Evolutionary conservation across 257 asterid genomes (phyloP).

Genomic region (Solanum tacnaense): DNA sequence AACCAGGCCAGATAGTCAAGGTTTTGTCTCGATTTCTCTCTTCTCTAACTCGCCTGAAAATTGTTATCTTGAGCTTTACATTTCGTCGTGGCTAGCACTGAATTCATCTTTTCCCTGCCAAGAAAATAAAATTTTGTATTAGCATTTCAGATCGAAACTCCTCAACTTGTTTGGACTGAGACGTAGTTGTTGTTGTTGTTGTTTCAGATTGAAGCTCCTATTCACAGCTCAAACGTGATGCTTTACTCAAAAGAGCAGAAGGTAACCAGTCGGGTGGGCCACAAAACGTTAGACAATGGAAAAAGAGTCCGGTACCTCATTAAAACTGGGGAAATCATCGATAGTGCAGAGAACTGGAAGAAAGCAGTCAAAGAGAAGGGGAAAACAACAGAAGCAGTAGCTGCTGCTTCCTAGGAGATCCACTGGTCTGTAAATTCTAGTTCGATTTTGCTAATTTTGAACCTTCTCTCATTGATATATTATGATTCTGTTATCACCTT

Average conservation of each 20-base stretch:
- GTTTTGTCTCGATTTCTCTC: slow-evolving; percentile 17
- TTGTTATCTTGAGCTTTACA: background rate
- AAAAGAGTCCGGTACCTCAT: slow-evolving; percentile 81
- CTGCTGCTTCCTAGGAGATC: slow-evolving; percentile 39
- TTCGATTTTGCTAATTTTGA: background rate
- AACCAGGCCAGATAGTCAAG: slow-evolving; percentile 84
- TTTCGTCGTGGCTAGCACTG: background rate
- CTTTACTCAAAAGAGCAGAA: slow-evolving; percentile 76
- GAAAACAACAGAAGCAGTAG: slow-evolving; percentile 32
- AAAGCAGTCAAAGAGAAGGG: slow-evolving; percentile 42
- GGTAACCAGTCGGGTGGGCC: slow-evolving; percentile 85
- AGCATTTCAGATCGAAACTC: slow-evolving; percentile 62
- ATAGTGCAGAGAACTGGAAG: slow-evolving; percentile 89
- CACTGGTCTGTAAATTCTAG: slow-evolving; percentile 5
- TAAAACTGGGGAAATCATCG: slow-evolving; percentile 88
- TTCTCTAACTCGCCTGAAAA: background rate
- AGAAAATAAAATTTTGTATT: background rate
- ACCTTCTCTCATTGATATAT: background rate
- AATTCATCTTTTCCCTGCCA: background rate
- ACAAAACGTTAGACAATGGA: slow-evolving; percentile 72
- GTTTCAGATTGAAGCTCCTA: slow-evolving; percentile 82
- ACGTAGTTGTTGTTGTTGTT: background rate
- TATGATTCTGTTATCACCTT: background rate
- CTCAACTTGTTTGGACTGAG: background rate
- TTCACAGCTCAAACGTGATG: slow-evolving; percentile 98